A percentile compares a stretch with the other conserved stretches of the same genome.
Evolutionary conservation across 176 grass and related monocot species (phyloP).

Genomic region (Phyllostachys edulis): DNA sequence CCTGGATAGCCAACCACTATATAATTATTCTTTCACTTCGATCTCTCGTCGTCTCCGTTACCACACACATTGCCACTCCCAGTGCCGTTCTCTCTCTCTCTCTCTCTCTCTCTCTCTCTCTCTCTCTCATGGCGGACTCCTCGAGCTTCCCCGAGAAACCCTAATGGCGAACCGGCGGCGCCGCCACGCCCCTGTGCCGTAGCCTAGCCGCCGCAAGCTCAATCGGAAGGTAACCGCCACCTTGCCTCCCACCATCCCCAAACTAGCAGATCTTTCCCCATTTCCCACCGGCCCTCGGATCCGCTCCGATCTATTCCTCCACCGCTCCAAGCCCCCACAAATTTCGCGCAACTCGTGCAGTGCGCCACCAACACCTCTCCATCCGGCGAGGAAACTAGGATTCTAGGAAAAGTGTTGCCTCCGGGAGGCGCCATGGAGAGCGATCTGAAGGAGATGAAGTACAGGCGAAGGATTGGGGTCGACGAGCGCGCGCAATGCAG

Average conservation of each 20-base stretch:
- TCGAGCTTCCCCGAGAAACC: constrained; percentile 37
- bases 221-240: constrained; percentile 25
- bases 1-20: not conserved
- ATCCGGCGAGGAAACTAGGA: not conserved
- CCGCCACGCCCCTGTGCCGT: constrained; percentile 37
- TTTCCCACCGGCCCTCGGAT: not conserved
- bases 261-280: constrained; percentile 40
- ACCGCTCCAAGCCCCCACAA: not conserved
- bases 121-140: constrained; percentile 44
- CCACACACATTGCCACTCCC: constrained; percentile 15
- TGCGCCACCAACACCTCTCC: not conserved
- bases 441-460: constrained; percentile 70
- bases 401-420: constrained; percentile 26
- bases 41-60: constrained; percentile 49
- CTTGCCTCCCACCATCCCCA: not conserved
- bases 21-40: constrained; percentile 10
- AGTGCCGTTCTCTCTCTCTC: not conserved
- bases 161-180: constrained; percentile 42
- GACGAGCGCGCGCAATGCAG: constrained; percentile 46
- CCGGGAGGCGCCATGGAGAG: constrained; percentile 46
- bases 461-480: constrained; percentile 45
- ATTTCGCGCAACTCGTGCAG: constrained; percentile 6
- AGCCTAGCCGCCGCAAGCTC: constrained; percentile 33
- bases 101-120: constrained; percentile 7
- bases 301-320: constrained; percentile 26